Evolutionary conservation across 176 grass and related monocot genomes (phyloP), one percentile per base, ranked within the genome.

Genomic region (Thinopyrum elongatum): DNA sequence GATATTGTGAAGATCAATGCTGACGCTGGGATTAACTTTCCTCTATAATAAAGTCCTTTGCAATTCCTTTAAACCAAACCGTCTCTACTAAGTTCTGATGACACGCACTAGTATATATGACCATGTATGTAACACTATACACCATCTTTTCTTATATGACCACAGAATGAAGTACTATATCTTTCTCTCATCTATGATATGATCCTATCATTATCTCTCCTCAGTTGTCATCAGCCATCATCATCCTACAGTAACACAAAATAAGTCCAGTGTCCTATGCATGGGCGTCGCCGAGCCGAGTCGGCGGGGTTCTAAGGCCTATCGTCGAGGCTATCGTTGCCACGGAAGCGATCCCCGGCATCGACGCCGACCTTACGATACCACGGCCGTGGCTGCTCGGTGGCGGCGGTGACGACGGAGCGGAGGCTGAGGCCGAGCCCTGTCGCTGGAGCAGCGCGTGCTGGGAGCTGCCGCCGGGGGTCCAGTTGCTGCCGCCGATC

Each of bases 341-440:
- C 62, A 69, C 22, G 3, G 76, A 38, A 11, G 62, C n/a, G 7
- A 88, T 55, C 9, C 81, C 36, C 1, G 85, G 89, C 89, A 91
- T 91, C 1, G 89, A 91, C 61, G 85, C 51, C 21, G 87, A 92
- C 67, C 91, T 90, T 29, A 57, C 27, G 19, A 92, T 41, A 12
- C 29, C 69, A 19, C 74, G 42, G 26, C 4, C 72, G 19, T 75
- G 72, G 72, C 72, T 75, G 72, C 15, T 75, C 25, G 42, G 72
- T 51, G 83, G 78, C 27, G 91, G 91, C 27, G 91, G 91, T 10
- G 91, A 90, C 2, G 87, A 83, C 9, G 91, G 91, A 8, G 70
- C 78, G 0, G 91, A 92, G 23, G 44, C 44, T 5, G 65, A 31
- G 16, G 64, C n/a, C 0, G 82, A 87, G 13, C 47, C 8, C 65